Evolutionary conservation across 2,329 filamentous ascomycete species (phyloP).

Genomic region (Ilyonectria destructans): DNA sequence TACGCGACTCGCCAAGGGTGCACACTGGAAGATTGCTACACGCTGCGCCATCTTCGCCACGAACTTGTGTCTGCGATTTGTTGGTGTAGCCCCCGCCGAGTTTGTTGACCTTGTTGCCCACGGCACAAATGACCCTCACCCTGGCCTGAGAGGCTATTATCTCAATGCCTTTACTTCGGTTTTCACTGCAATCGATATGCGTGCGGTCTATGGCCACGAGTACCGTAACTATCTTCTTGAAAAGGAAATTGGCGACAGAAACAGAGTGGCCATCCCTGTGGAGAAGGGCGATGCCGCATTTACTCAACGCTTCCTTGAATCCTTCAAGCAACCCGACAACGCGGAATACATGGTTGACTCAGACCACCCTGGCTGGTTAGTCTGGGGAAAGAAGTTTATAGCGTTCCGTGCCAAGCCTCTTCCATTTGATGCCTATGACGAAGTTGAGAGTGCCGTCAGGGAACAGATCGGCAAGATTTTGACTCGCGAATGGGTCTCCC

Average conservation of each 20-base stretch:
- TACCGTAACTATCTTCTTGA: slow-evolving; percentile 91
- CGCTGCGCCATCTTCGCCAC: slow-evolving; percentile 92
- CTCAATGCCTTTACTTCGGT: slow-evolving; percentile 82
- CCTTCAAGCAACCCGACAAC: slow-evolving; percentile 78
- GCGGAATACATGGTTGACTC: slow-evolving; percentile 92
- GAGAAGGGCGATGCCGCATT: slow-evolving; percentile 82
- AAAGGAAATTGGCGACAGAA: slow-evolving; percentile 79
- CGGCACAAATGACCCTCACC: slow-evolving; percentile 92
- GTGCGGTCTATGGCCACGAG: slow-evolving; percentile 87
- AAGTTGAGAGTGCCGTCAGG: slow-evolving; percentile 81
- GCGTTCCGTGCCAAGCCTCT: slow-evolving; percentile 82
- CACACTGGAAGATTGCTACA: slow-evolving; percentile 97
- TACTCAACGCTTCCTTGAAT: slow-evolving; percentile 83
- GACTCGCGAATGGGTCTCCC: slow-evolving; percentile 87
- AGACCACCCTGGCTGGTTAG: slow-evolving; percentile 95
- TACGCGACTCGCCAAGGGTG: slow-evolving; percentile 81
- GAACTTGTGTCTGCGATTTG: slow-evolving; percentile 92
- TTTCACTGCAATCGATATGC: slow-evolving; percentile 90
- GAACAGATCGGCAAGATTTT: slow-evolving; percentile 86
- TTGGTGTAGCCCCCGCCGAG: slow-evolving; percentile 84
- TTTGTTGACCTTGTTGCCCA: slow-evolving; percentile 87
- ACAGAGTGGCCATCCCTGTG: slow-evolving; percentile 83
- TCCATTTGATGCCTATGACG: slow-evolving; percentile 82
- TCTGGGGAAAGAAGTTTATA: slow-evolving; percentile 91
- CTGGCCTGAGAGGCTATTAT: slow-evolving; percentile 86